A percentile compares a stretch with the other conserved stretches of the same genome.
phyloP scores from a whole-genome alignment of 1,139 yeast species.

The Candida glucosophila region DNA sequence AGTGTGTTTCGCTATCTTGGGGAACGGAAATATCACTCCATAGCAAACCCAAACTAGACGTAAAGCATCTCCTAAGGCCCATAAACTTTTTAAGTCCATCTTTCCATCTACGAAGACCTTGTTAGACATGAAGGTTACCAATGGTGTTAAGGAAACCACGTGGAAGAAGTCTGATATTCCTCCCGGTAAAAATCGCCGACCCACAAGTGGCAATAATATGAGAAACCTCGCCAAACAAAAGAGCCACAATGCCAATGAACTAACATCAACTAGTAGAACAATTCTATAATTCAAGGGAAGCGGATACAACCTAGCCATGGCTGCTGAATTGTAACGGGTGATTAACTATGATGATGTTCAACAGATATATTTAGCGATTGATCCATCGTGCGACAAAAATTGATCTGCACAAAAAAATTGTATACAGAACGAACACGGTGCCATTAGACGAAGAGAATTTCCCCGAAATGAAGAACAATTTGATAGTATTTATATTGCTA shows the following conservation, averaged over 20 bases:
- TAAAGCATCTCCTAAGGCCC: constrained; percentile 22
- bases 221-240: constrained; percentile 44
- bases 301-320: constrained; percentile 29
- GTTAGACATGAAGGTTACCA: constrained; percentile 17
- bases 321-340: too few species aligned
- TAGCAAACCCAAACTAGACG: constrained; percentile 36
- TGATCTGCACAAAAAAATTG: too few species aligned
- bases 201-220: constrained; percentile 52
- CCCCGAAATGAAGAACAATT: too few species aligned
- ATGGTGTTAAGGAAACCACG: constrained; percentile 29
- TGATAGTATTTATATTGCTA: not conserved
- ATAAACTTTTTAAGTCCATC: constrained; percentile 10
- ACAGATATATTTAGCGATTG: too few species aligned
- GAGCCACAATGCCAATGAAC: constrained; percentile 39
- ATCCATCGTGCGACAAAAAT: too few species aligned
- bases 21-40: constrained; percentile 39
- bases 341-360: too few species aligned
- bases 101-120: constrained; percentile 10
- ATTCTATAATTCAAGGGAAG: constrained; percentile 22
- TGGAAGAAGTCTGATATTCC: constrained; percentile 63
- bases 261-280: constrained; percentile 27
- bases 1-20: constrained; percentile 41
- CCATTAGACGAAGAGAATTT: too few species aligned
- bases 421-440: too few species aligned
- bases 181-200: constrained; percentile 53